Conservation (phyloP, 2,329 filamentous ascomycete species). For the Fusarium setosum region DNA sequence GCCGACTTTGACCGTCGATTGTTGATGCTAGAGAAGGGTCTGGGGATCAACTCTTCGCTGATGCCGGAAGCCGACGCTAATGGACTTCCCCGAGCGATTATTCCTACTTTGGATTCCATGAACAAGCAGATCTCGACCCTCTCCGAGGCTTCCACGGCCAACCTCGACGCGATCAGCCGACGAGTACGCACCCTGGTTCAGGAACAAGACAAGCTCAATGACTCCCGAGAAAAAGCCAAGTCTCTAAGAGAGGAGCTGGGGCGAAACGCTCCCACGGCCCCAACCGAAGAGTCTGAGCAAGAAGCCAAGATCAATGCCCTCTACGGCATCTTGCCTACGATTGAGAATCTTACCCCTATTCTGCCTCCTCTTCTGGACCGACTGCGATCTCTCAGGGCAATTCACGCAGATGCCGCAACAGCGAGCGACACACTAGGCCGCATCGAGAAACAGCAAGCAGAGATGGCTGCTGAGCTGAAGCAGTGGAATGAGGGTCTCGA, state of each 20-base stretch:
- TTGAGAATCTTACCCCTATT: conserved; percentile 86
- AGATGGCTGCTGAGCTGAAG: conserved; percentile 85
- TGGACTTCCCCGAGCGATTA: conserved; percentile 73
- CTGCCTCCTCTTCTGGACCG: conserved; percentile 88
- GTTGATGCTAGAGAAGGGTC: conserved; percentile 79
- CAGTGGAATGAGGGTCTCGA: conserved; percentile 86
- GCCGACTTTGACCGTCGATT: conserved; percentile 90
- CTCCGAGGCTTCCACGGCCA: conserved; percentile 76
- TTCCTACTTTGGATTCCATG: conserved; percentile 84
- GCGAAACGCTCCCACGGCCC: conserved; percentile 55
- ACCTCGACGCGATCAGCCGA: conserved; percentile 77
- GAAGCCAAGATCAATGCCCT: conserved; percentile 90
- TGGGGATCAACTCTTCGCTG: conserved; percentile 80
- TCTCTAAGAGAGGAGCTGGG: conserved; percentile 69
- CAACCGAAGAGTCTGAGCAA: conserved; percentile 72
- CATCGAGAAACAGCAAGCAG: conserved; percentile 82
- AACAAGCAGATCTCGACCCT: conserved; percentile 84
- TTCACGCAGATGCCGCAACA: conserved; percentile 88
- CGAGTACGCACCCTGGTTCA: conserved; percentile 76
- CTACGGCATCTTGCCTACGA: conserved; percentile 88
- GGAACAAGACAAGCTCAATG: conserved; percentile 79
- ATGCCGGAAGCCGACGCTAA: conserved; percentile 71
- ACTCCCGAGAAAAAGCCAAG: conserved; percentile 72
- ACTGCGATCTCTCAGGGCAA: conserved; percentile 81
- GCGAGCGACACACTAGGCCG: conserved; percentile 82